Conservation (phyloP, 2,329 filamentous ascomycete genomes). For the Calonectria multiphialidica region DNA sequence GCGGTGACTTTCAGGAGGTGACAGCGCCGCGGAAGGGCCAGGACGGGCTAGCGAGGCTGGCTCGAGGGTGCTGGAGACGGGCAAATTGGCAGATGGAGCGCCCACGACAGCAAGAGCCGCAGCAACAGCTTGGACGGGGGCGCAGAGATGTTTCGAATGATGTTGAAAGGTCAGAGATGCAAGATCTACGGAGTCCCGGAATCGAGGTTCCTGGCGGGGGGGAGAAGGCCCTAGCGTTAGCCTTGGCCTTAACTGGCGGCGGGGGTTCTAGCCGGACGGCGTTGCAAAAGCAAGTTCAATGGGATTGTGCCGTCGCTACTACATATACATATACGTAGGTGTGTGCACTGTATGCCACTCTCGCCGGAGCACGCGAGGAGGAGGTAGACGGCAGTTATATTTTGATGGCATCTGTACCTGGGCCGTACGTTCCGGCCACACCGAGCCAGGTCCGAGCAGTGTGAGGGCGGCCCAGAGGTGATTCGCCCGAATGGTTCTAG, state of each 20-base stretch:
- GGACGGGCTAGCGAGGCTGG: not conserved
- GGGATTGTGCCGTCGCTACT: not conserved
- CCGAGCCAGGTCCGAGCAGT: not conserved
- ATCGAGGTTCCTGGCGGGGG: constrained; percentile 7
- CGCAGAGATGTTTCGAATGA: not conserved
- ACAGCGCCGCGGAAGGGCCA: not conserved
- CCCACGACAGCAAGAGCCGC: not conserved
- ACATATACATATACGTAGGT: not conserved
- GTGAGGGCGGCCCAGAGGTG: not conserved
- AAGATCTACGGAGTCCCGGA: not conserved
- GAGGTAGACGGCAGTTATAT: not conserved
- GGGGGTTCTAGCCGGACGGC: not conserved
- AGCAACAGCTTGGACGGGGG: not conserved
- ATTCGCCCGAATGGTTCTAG: not conserved
- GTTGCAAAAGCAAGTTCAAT: constrained; percentile 6
- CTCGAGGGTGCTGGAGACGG: not conserved
- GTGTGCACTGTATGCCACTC: not conserved
- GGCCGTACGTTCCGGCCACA: not conserved
- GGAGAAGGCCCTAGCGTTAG: constrained; percentile 5
- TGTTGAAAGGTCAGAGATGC: not conserved
- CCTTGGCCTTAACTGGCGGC: not conserved
- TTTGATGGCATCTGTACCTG: not conserved
- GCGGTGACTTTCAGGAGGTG: not conserved
- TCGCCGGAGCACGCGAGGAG: not conserved
- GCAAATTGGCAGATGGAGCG: not conserved